phyloP scores from a whole-genome alignment of 139 green algal species.

The Zygnema cylindricum region DNA sequence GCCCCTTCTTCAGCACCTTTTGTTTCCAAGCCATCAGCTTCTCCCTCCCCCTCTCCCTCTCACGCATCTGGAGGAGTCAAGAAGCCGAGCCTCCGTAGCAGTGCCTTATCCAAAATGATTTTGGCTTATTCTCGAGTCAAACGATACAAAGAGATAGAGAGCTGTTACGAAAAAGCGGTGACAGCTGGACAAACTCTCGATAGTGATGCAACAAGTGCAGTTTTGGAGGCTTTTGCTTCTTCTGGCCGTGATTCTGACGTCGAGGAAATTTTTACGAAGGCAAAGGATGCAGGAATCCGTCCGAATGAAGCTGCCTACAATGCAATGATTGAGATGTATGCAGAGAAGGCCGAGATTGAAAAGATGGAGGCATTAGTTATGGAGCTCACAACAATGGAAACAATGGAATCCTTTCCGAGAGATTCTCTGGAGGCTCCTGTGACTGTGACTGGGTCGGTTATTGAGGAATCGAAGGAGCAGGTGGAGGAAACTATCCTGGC shows the following conservation, averaged over 20 bases:
- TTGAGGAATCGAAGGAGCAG: no score
- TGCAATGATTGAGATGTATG: slow-evolving; percentile 25
- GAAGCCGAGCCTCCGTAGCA: neutral
- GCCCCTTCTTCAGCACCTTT: no score
- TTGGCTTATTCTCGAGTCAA: slow-evolving; percentile 8
- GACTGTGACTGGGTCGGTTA: no score
- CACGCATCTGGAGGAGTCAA: neutral
- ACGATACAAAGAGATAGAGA: slow-evolving; percentile 9
- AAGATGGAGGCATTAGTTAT: slow-evolving; percentile 9
- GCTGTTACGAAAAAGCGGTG: neutral
- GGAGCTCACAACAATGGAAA: slow-evolving; percentile 1
- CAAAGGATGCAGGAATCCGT: slow-evolving; percentile 1
- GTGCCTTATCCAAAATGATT: slow-evolving; percentile 25
- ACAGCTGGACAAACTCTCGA: neutral
- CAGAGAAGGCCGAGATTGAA: slow-evolving; percentile 30
- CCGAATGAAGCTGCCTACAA: neutral
- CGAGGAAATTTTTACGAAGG: neutral
- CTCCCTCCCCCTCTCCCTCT: no score
- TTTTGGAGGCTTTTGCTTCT: neutral
- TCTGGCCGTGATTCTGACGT: neutral
- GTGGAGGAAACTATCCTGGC: no score
- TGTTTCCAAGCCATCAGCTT: no score
- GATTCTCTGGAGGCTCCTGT: no score
- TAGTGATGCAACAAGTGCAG: neutral
- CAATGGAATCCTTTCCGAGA: no score